A percentile compares a stretch with the other conserved stretches of the same genome.
Conservation (phyloP, 1,284 basidiomycete genomes). For the Irpex sp. region DNA sequence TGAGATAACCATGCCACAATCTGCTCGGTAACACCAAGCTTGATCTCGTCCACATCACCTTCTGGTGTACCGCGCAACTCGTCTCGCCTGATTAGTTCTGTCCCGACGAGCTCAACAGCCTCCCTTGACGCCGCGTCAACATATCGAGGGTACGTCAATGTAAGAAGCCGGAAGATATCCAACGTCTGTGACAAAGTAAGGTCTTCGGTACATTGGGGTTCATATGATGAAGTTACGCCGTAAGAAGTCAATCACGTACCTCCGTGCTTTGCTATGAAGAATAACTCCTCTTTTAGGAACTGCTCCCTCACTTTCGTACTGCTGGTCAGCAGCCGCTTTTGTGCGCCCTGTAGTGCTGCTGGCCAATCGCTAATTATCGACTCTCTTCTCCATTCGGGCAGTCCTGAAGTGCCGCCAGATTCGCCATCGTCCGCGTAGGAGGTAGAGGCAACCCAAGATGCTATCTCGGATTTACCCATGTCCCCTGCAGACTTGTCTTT, state of each 20-base stretch:
- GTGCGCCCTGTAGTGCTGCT: slow-evolving; percentile 1
- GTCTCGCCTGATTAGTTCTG: slow-evolving; percentile 59
- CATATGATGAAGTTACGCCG: neutral
- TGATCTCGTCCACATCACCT: slow-evolving; percentile 35
- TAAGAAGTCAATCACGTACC: neutral
- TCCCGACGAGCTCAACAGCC: slow-evolving; percentile 64
- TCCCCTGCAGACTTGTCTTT: slow-evolving; percentile 6
- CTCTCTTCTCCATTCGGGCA: slow-evolving; percentile 4
- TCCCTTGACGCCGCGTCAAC: slow-evolving; percentile 67
- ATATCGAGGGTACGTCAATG: slow-evolving; percentile 76
- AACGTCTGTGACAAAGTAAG: slow-evolving; percentile 59
- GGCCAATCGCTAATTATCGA: slow-evolving; percentile 8
- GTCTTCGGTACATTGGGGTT: slow-evolving; percentile 37
- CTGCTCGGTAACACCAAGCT: slow-evolving; percentile 60
- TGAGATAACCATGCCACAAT: slow-evolving; percentile 70
- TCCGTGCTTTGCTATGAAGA: slow-evolving; percentile 5
- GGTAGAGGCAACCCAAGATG: slow-evolving; percentile 10
- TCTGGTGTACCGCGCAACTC: slow-evolving; percentile 42
- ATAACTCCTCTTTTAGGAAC: slow-evolving; percentile 6
- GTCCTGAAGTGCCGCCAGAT: neutral
- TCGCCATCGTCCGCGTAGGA: slow-evolving; percentile 4
- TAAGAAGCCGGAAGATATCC: slow-evolving; percentile 73
- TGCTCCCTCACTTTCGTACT: slow-evolving; percentile 8
- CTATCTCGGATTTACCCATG: slow-evolving; percentile 10
- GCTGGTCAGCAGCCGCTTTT: slow-evolving; percentile 3